Evolutionary conservation across 805 yeast species (phyloP), one percentile per base, ranked within the genome.

Genomic region (Ogataea trehalophila): DNA sequence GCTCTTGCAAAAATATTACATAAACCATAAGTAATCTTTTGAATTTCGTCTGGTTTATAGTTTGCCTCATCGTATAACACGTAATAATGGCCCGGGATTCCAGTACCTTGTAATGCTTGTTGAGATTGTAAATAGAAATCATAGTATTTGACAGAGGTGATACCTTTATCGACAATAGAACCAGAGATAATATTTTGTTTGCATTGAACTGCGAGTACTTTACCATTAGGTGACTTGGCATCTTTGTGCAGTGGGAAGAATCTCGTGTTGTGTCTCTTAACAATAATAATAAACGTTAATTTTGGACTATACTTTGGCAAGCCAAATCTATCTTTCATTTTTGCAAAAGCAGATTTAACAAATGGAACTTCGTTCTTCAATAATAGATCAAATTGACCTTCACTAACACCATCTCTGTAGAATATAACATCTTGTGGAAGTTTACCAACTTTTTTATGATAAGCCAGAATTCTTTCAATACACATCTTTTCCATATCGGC

Each of bases 341-440:
- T 47, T 15, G 42, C 45, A 18, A 62, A 52, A 3, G 56, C 60
- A 36, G 53, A 49, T 34, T 53, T 54, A 31, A 64, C 54, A 17
- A 53, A 53, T 15, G 62, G 56, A 15, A 65, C 55, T 52, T 64
- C 68, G 20, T 53, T 56, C 44, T 63, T 62, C 33, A 65, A 45
- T 16, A 65, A 55, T 9, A 52, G 55, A 42, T 53, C 49, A 37
- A 62, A 65, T 49, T 64, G 68, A 35, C 68, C 68, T 39, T 60
- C 54, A 16, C 67, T 59, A 20, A 65, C 67, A 53, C 68, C 68
- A 53, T 64, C 68, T 47, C 68, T 62, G 54, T 62, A 64, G 41
- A 62, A 61, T 6, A 65, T 37, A 43, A 65, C 58, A 16, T 50
- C 49, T 34, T 48, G 35, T 14, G 68, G 68, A 18, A 60, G 39